Percentiles rank a stretch among this genome's conserved stretches.
Evolutionary conservation across 2,329 filamentous ascomycete genomes (phyloP).

Genomic region (Botryotinia globosa): DNA sequence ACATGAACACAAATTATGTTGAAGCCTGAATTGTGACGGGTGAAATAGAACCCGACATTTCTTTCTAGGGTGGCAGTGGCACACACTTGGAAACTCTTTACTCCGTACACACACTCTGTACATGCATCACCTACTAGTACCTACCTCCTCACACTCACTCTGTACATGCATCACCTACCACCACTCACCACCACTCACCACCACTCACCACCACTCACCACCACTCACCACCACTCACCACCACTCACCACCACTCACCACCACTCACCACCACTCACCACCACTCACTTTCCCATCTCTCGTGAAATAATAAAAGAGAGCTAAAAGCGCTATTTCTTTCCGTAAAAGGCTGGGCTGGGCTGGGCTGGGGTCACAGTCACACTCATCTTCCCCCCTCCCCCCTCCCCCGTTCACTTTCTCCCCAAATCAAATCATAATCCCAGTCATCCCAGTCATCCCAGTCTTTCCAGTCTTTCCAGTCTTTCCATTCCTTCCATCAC

Average conservation of each 20-base stretch:
- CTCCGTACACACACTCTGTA: neutral
- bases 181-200: neutral
- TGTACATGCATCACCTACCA: neutral
- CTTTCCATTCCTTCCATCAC: constrained; percentile 16
- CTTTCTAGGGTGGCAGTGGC: constrained; percentile 5
- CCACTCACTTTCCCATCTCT: neutral
- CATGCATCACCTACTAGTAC: neutral
- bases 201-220: no score
- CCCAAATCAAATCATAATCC: neutral
- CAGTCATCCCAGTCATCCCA: neutral
- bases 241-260: no score
- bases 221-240: no score
- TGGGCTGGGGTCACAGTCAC: constrained; percentile 17
- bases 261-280: neutral
- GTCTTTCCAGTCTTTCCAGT: neutral
- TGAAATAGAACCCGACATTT: constrained; percentile 9
- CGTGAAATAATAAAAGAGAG: neutral
- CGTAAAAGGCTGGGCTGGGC: constrained; percentile 8
- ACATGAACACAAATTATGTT: neutral
- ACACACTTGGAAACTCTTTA: neutral
- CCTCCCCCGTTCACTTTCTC: neutral
- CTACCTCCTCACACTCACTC: no score
- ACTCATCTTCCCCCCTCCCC: neutral
- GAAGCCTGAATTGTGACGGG: constrained; percentile 4
- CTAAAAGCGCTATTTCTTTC: constrained; percentile 9